These are phyloP conservation scores for Yamadazyma aaseri DNA, from an alignment of 1,139 yeast species.

Conservation along the genomic window DNA sequence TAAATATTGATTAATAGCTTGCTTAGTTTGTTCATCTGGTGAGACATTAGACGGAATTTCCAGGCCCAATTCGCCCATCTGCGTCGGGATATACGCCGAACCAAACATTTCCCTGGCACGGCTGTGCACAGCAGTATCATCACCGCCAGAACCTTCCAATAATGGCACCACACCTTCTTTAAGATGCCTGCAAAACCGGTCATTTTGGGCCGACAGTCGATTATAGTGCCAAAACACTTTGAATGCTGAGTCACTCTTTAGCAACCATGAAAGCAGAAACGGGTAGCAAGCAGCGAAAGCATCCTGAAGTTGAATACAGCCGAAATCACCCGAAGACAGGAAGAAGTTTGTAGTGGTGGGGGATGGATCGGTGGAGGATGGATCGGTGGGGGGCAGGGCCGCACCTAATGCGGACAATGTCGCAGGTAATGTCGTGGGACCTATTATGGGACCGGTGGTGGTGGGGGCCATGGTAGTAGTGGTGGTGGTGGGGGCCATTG, in stretches of 20 bases:
- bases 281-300: constrained; percentile 13
- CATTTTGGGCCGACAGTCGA: constrained; percentile 8
- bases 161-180: constrained; percentile 11
- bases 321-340: constrained; percentile 4
- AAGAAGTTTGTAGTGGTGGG: constrained; percentile 13
- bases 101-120: neutral
- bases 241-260: constrained; percentile 14
- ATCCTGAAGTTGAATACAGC: constrained; percentile 12
- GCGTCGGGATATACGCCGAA: neutral
- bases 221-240: constrained; percentile 14
- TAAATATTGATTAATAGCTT: constrained; percentile 7
- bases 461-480: too few species aligned
- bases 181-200: constrained; percentile 6
- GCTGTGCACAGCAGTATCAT: neutral
- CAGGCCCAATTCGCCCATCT: too few species aligned
- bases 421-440: too few species aligned
- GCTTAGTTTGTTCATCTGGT: constrained; percentile 1
- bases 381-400: neutral
- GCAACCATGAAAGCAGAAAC: constrained; percentile 11
- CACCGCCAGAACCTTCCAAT: constrained; percentile 7
- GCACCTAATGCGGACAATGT: too few species aligned
- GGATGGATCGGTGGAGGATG: neutral
- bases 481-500: too few species aligned
- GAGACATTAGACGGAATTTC: too few species aligned
- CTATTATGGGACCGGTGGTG: too few species aligned